Base-by-base conservation (phyloP, 2,329 filamentous ascomycete genomes). In the Paecilomyces niveus region DNA sequence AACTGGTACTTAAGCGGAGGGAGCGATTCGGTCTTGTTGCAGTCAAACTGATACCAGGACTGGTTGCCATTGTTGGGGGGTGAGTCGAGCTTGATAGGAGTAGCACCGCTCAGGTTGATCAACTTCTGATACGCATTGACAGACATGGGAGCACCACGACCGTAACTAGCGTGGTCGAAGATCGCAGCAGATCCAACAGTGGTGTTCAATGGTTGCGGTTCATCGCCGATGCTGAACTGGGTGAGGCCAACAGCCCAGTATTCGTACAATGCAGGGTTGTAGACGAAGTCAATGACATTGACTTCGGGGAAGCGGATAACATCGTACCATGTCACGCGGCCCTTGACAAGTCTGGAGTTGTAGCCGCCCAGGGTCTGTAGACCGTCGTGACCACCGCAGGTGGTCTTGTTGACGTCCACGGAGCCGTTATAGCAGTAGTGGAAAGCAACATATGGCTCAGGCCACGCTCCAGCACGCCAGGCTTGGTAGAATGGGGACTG, bases 101-200 rank as follows among this genome's bases (percentile, higher is more conserved):
- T 57, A 45, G 57, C 57, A 35, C 55, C 55, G 58, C 60, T 62
- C 45, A 62, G 31, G 33, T 59, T 54, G 55, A 62, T 57, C 35
- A 62, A 56, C 35, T 58, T 52, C 24, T 58, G 56, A 53, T 64
- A 64, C 29, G 59, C 61, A 13, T 61, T 57, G 18, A 60, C 54
- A 10, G 62, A 64, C 52, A 64, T 55, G 15, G 62, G 59, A 10
- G 62, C 62, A 33, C 62, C 62, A 53, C 62, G 62, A 11, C 62
- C 62, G 45, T 62, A 64, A 54, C 61, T 63, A 3, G 62, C 62
- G 56, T 64, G 59, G 55, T 64, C 62, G 32, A 64, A 64, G 56
- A 63, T 57, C 29, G 58, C 62, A 15, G 49, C 62, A 33, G 61
- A 56, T n/a, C 62, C 62, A 35, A 58, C 57, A 13, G 62, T 60